Evolutionary conservation across 495 filamentous ascomycete species (phyloP), one percentile per base, ranked within the genome.

Genomic region (Aspergillus egyptiacus): DNA sequence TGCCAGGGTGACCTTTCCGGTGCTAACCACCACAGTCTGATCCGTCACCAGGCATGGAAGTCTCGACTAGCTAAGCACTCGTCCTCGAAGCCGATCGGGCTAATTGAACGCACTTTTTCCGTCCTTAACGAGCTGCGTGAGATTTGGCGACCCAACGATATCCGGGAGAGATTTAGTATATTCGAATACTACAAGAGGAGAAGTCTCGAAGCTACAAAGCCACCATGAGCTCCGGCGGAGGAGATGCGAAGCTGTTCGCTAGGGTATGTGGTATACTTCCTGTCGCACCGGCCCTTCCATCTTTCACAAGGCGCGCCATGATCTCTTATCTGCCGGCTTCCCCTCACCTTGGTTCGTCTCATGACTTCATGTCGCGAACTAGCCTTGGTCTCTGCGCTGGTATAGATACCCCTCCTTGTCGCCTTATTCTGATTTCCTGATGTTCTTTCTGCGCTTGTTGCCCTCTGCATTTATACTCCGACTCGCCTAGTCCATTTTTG

Each of bases 231-330:
- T 79, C 85, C 46, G 76, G 80, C 67, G 88, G 86, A 70, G 87
- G 90, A 70, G 93, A 98, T 81, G 94, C 93, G 73, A 96, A 96
- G 80, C 83, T 98, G 73, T 99, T 99, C 77, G 91, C 94, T 58
- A 84, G 94, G 73, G 93, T 99, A 91, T 68, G 89, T 86, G 20
- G 31, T 36, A 15, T 54, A 35, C 13, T 25, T 38, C 48, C 15
- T 53, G 31, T 48, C 50, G 44, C 30, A 53, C 24, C 42, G 30
- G 45, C 24, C 25, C 23, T 18, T 30, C 20, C 44, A 8, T 33
- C 24, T 23, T 8, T 45, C 13, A 35, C 14, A 14, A 30, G 23
- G 22, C 39, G 38, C 33, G 41, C 39, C 19, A 44, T 51, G 30
- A 24, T 42, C 30, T 20, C 38, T 44, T 41, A 46, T 39, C 46